A percentile compares a stretch with the other conserved stretches of the same genome.
phyloP scores from a whole-genome alignment of 1,139 yeast genomes.

The Lizanozyma gosingica region DNA sequence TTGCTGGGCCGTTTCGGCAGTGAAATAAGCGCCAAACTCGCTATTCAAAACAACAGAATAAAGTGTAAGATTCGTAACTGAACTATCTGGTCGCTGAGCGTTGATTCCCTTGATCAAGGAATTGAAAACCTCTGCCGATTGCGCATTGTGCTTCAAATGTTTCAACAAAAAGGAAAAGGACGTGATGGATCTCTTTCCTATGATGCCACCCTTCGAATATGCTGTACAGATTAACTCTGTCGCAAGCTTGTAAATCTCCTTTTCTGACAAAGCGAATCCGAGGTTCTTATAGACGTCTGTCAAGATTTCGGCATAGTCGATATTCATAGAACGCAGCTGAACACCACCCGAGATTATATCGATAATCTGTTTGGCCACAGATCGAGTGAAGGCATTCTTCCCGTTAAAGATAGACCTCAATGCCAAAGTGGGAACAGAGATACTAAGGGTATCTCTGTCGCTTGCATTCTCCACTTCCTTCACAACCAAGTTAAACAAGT shows the following conservation, averaged over 20 bases:
- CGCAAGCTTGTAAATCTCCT: slow-evolving; percentile 32
- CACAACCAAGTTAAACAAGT: slow-evolving; percentile 17
- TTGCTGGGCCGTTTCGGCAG: slow-evolving; percentile 7
- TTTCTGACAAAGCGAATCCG: slow-evolving; percentile 38
- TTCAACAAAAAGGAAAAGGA: slow-evolving; percentile 43
- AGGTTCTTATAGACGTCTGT: slow-evolving; percentile 48
- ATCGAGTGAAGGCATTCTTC: slow-evolving; percentile 14
- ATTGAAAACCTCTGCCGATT: slow-evolving; percentile 4
- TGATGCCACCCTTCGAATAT: slow-evolving; percentile 36
- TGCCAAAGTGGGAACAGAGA: slow-evolving; percentile 64
- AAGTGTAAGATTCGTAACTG: slow-evolving; percentile 5
- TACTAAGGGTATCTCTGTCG: slow-evolving; percentile 37
- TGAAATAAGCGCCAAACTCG: slow-evolving; percentile 16
- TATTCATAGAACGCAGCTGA: slow-evolving; percentile 22
- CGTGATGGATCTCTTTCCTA: slow-evolving; percentile 46
- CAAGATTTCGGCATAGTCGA: slow-evolving; percentile 59
- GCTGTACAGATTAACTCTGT: slow-evolving; percentile 29
- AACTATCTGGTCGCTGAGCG: neutral
- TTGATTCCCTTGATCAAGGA: slow-evolving; percentile 1
- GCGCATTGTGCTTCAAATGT: slow-evolving; percentile 19
- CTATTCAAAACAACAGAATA: slow-evolving; percentile 9
- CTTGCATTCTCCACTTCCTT: slow-evolving; percentile 16
- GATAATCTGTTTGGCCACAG: slow-evolving; percentile 22
- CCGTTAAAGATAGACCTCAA: slow-evolving; percentile 49
- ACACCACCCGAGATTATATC: slow-evolving; percentile 20